Base-by-base conservation (phyloP, 495 filamentous ascomycete genomes). In the Penicillium lagena region DNA sequence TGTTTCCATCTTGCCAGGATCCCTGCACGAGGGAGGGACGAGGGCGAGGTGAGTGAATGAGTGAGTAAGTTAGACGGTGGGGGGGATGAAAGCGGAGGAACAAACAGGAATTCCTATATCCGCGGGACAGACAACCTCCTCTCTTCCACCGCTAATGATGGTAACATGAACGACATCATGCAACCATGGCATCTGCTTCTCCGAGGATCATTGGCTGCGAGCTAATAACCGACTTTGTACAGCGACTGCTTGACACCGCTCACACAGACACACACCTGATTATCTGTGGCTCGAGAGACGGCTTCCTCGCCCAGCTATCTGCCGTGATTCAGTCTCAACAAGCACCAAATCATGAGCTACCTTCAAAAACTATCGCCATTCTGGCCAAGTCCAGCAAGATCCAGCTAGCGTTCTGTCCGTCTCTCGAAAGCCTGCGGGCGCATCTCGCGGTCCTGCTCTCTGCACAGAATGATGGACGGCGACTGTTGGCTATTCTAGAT, bases 381-480 rank as follows among this genome's bases (percentile, higher is more conserved):
- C 69, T 95, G 32, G 71, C 83, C 12, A 71, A 72, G 14, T 82
- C 87, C n/a, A 76, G 76, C 41, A 76, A 77, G 45, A 74, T 90
- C 47, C 77, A 73, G 41, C 59, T 90, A 2, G 67, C 80, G 31
- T 96, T 89, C 64, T 75, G 81, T 47, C 80, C 86, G 9, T 86
- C 81, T 7, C 63, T 94, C 34, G 81, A 86, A 29, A 81, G 84
- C 66, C 77, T 95, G 7, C 81, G 86, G 42, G 87, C 88, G 22
- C 88, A 82, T 56, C 70, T 95, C 1, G 65, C 84, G 29, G 71
- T 77, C 35, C 37, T 83, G 70, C 56, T 59, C 53, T 34, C 51
- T 12, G 12, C 9, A 13, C 27, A 38, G 27, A 35, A 35, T 7
- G 29, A 36, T 0, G 40, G 38, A n/a, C 35, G 7, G 37, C 31